Base-by-base conservation (phyloP, 2,329 filamentous ascomycete species). In the Colletotrichum zoysiae region DNA sequence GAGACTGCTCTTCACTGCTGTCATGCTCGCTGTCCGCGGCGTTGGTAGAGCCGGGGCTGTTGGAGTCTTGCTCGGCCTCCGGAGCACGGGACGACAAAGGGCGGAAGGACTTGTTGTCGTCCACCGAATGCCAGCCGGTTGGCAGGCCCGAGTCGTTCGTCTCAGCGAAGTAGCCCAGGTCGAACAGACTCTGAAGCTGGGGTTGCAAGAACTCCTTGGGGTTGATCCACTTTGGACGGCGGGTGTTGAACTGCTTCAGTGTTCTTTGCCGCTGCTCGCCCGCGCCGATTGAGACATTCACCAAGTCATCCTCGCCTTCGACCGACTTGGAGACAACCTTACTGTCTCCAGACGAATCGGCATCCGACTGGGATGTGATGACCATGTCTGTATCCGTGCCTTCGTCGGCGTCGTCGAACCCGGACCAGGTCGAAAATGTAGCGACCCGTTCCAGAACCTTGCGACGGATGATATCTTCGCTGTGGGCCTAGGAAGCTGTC, bases 211-310 rank as follows among this genome's bases (percentile, higher is more conserved):
- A 91, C 66, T 80, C 84, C 69, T 78, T 83, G 75, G 82, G 87
- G 75, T 83, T 82, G 74, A 84, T 85, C 85, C 84, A 94, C 74
- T 81, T 84, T 4, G 87, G 89, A 38, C 86, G 84, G 51, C 80
- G 81, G 16, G 76, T 80, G 73, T 86, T 88, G 80, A 89, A 89
- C 8, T 79, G 79, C 75, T 82, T 85, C 68, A 87, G 78, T n/a
- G 60, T 60, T 57, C 71, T 66, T 46, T 74, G 66, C 65, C 78
- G 74, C 69, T 86, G 84, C 20, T 78, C 78, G 2, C 84, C 83
- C 76, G 94, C 92, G 65, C 90, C 91, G 91, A 98, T 95, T 0
- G 93, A 93, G 20, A 99, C 91, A 78, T 98, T 93, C 7, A 98
- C 93, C 77, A 98, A 90, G 73, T 94, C 94, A 73, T 98, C 95